Evolutionary conservation across 2,329 filamentous ascomycete species (phyloP), one percentile per base, ranked within the genome.

Genomic region (Fusarium albosuccineum): DNA sequence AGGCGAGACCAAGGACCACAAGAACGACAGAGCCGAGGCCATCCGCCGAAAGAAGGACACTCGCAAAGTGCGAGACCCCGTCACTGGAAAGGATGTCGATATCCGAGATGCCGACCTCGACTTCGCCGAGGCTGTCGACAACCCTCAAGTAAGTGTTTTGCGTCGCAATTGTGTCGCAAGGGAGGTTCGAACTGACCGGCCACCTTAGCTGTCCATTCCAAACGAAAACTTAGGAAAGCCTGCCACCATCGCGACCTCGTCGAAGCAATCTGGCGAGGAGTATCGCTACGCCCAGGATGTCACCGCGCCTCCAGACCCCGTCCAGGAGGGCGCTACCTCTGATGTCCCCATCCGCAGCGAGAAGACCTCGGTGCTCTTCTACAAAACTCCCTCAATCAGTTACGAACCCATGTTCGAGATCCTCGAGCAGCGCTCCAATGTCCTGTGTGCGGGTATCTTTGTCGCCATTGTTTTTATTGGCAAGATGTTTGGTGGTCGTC

Each of bases 291-390:
- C 89, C 9, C 95, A 97, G 79, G 95, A 98, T 79, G 84, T 97
- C 59, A 97, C 93, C 0, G 92, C 95, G 1, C 95, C 95, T 3
- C 95, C 95, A 1, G 94, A 97, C 69, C 95, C 95, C 1, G 84
- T 97, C 17, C 89, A 90, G 14, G 86, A 90, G 59, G 93, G 93
- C 26, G 89, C 91, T 34, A 98, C 95, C 0, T 94, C 93, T 27
- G 96, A 98, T 78, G 94, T 98, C 2, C 96, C 96, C 4, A 97
- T 98, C 60, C 92, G 94, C 75, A 95, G 94, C 73, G 95, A 98
- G 76, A 97, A 96, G 85, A 98, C 96, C 4, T 97, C 97, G 66
- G 90, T 98, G 16, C 86, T 97, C 30, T 98, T 98, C 79, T 95
- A 97, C 78, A 95, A 96, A 14, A 98, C 95, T 0, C 95, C 95